Percentiles rank a stretch among this genome's conserved stretches.
These are phyloP conservation scores for Scheffersomyces illinoinensis DNA, from an alignment of 1,139 yeast genomes.

Conservation along the genomic window DNA sequence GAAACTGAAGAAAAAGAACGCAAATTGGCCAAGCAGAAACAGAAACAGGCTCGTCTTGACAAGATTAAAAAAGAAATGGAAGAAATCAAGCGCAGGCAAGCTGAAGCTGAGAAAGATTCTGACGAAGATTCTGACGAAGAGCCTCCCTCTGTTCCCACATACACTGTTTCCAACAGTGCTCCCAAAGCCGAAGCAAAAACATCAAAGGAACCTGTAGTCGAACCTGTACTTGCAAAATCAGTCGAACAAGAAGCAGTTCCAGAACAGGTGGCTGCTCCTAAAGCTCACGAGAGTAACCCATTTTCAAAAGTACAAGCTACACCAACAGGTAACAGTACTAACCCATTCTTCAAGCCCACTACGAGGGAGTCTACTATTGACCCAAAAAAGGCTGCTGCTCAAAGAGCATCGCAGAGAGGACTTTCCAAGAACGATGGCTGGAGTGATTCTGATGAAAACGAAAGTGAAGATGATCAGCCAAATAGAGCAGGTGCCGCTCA, in stretches of 20 bases:
- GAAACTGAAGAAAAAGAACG: conserved; percentile 51
- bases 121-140: conserved; percentile 36
- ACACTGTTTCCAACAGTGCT: conserved; percentile 9
- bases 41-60: conserved; percentile 62
- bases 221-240: neutral
- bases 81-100: conserved; percentile 37
- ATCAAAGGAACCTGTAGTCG: neutral
- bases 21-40: conserved; percentile 48
- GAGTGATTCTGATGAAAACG: conserved; percentile 62
- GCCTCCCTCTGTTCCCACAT: conserved; percentile 30
- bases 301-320: conserved; percentile 27
- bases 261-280: conserved; percentile 2
- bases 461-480: conserved; percentile 47
- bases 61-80: conserved; percentile 65
- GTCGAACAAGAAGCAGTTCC: conserved; percentile 1
- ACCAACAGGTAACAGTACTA: conserved; percentile 23
- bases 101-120: conserved; percentile 18
- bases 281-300: conserved; percentile 38
- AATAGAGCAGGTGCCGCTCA: conserved; percentile 60
- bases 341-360: conserved; percentile 54
- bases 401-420: conserved; percentile 67
- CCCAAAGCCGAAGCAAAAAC: neutral
- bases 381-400: conserved; percentile 58
- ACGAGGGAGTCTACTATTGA: conserved; percentile 40
- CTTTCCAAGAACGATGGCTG: conserved; percentile 51